Evolutionary conservation across 1,284 basidiomycete species (phyloP), one percentile per base, ranked within the genome.

Genomic region (Spongiforma sp.): DNA sequence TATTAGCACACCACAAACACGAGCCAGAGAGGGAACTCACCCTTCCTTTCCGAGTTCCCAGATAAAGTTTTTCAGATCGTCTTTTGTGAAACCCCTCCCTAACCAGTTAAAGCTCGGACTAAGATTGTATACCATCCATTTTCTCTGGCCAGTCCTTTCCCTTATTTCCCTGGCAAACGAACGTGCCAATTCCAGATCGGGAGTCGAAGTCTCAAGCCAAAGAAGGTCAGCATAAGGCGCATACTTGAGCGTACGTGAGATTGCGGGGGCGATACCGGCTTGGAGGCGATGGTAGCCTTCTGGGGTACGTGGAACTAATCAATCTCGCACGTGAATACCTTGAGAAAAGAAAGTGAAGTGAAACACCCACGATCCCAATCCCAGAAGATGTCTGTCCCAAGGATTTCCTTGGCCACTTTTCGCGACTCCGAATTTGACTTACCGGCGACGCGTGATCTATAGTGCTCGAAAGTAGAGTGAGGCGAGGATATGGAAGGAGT

Each of bases 101-200:
- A 86, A 83, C 95, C 95, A 98, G 78, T 97, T 96, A 84, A 98
- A 98, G 73, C 93, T 94, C 5, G 95, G 95, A 72, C 93, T 95
- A 65, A 97, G 81, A 77, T 97, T 98, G 77, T 97, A 98, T n/a
- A 96, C 95, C 70, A 98, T 88, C 90, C 89, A 89, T 69, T 87
- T 89, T 62, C 64, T 74, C 46, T 76, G 69, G 50, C 74, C 73
- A 2, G 72, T 86, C 74, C 84, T 84, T 67, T 86, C 84, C 64
- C 91, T 84, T 69, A 97, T 93, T 73, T 86, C 86, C 57, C 89
- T 82, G 2, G 95, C 90, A 76, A 97, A 95, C 56, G 84, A 85
- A 56, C 87, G 84, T 2, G 95, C 95, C 76, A 95, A 89, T 67
- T 88, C 83, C 28, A 98, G 80, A 75, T 95, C 86, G 3, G 95